A percentile compares a stretch with the other conserved stretches of the same genome.
Evolutionary conservation across 2,329 filamentous ascomycete genomes (phyloP).

Genomic region (Neopestalotiopsis clavispora): DNA sequence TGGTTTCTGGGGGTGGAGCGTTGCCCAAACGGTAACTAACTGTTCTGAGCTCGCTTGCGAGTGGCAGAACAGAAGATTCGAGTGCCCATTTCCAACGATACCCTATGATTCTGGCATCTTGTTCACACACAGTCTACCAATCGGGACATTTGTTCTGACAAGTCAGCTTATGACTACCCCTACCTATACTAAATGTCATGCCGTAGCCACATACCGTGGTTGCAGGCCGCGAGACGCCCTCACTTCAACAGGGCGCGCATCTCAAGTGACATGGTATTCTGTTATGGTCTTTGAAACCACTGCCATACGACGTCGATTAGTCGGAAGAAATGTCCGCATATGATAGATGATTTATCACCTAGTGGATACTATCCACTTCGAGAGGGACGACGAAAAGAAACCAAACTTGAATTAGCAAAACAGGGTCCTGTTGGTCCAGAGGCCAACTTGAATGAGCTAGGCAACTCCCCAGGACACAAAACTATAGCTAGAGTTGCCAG

Average conservation of each 20-base stretch:
- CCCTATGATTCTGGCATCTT: not conserved
- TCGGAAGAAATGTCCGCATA: not conserved
- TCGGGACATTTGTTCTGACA: not conserved
- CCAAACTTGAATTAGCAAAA: not conserved
- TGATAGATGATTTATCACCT: constrained; percentile 1
- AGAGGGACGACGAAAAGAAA: not conserved
- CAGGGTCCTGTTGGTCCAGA: not conserved
- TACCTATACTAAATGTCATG: not conserved
- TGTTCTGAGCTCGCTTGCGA: not conserved
- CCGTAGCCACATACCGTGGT: not conserved
- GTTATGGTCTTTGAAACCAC: not conserved
- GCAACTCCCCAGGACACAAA: not conserved
- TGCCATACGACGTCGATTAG: not conserved
- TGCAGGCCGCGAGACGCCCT: not conserved
- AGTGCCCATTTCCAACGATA: constrained; percentile 2
- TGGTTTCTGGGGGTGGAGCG: constrained; percentile 10
- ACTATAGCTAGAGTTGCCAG: not conserved
- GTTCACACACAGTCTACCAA: not conserved
- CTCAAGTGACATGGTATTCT: not conserved
- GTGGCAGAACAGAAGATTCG: constrained; percentile 1
- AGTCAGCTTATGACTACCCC: not conserved
- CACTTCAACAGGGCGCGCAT: not conserved
- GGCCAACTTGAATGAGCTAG: not conserved
- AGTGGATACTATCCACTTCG: not conserved
- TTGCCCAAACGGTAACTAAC: not conserved